These are phyloP conservation scores for Sarcomyxa edulis DNA, from an alignment of 768 basidiomycete species.

Conservation along the genomic window DNA sequence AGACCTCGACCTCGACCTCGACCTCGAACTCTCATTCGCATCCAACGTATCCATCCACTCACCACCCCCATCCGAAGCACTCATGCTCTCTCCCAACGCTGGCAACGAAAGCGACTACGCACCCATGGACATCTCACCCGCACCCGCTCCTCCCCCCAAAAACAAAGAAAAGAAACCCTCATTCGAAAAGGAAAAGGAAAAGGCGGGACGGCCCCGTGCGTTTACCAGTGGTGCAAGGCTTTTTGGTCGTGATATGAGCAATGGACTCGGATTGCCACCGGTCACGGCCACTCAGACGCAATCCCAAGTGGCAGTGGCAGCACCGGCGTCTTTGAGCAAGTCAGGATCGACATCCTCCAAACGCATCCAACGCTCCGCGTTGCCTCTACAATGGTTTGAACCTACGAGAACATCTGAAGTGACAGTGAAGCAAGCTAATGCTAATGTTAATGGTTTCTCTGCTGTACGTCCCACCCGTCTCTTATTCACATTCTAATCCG, in stretches of 20 bases:
- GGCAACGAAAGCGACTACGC: slow-evolving; percentile 49
- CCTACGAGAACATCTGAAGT: slow-evolving; percentile 17
- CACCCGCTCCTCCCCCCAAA: slow-evolving; percentile 24
- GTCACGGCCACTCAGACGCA: slow-evolving; percentile 26
- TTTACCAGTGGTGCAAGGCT: slow-evolving; percentile 61
- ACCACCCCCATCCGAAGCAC: slow-evolving; percentile 44
- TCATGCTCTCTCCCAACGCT: slow-evolving; percentile 38
- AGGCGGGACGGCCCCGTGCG: slow-evolving; percentile 51
- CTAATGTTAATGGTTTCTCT: not conserved
- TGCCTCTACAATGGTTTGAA: slow-evolving; percentile 59
- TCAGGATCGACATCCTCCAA: slow-evolving; percentile 38
- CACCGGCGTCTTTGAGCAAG: slow-evolving; percentile 27
- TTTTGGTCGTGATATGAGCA: slow-evolving; percentile 75
- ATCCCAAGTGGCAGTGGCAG: slow-evolving; percentile 15
- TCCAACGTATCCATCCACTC: slow-evolving; percentile 79
- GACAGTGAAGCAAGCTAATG: slow-evolving; percentile 18
- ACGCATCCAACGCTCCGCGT: slow-evolving; percentile 52
- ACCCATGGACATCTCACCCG: slow-evolving; percentile 83
- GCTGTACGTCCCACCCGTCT: too few relatives aligned
- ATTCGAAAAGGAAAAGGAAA: slow-evolving; percentile 9
- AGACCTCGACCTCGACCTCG: too few relatives aligned
- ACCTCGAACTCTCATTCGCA: slow-evolving; percentile 77
- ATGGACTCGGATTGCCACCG: too few relatives aligned
- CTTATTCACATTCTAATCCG: slow-evolving; percentile 3
- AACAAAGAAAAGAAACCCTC: not conserved